Evolutionary conservation across 768 basidiomycete species (phyloP).

Genomic region (Suillus clintonianus): DNA sequence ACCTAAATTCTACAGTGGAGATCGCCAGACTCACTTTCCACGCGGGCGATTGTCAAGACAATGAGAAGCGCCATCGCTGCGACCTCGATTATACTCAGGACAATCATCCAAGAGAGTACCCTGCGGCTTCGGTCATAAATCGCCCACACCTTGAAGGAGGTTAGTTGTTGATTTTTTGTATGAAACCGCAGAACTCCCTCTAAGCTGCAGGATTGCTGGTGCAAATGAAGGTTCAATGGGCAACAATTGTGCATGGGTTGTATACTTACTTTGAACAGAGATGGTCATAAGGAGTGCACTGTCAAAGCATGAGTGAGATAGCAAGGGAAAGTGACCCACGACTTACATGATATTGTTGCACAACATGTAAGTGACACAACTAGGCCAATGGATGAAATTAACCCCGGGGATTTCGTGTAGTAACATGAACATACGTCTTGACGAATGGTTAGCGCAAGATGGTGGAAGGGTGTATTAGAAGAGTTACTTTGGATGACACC

Average conservation of each 20-base stretch:
- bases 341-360: conserved; percentile 10
- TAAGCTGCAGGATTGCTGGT: conserved; percentile 8
- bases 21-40: conserved; percentile 7
- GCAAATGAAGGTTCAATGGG: neutral
- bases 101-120: conserved; percentile 2
- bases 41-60: conserved; percentile 5
- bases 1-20: neutral
- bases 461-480: neutral
- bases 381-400: neutral
- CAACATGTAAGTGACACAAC: conserved; percentile 9
- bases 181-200: neutral
- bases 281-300: conserved; percentile 14
- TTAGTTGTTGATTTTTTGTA: neutral
- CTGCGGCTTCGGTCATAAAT: conserved; percentile 9
- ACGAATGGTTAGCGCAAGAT: neutral
- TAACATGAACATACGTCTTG: neutral
- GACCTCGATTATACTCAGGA: conserved; percentile 2
- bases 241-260: neutral
- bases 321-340: neutral
- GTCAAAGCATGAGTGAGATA: neutral
- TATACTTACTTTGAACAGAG: conserved; percentile 11
- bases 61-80: conserved; percentile 9
- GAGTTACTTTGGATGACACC: conserved; percentile 4
- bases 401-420: neutral
- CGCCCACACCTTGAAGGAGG: conserved; percentile 11